Percentiles rank a stretch among this genome's conserved stretches.
Evolutionary conservation across 2,329 filamentous ascomycete species (phyloP).

Genomic region (Phyllosticta paracitricarpa): DNA sequence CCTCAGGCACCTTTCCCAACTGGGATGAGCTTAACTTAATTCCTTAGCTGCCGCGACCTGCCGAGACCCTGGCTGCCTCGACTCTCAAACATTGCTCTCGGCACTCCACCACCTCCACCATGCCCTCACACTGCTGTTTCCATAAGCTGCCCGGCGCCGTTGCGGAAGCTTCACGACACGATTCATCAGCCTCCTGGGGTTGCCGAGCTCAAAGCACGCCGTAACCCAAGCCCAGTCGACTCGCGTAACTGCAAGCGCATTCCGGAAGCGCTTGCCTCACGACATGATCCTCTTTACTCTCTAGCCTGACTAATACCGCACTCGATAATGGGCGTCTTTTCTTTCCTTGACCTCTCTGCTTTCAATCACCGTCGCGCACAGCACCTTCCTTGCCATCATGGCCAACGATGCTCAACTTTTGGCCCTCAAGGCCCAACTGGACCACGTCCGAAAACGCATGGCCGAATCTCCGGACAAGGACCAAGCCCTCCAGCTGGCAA

Average conservation of each 20-base stretch:
- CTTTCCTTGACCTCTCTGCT: not conserved
- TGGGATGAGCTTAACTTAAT: not conserved
- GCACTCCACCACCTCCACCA: not conserved
- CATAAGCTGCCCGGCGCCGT: not conserved
- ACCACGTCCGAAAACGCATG: conserved; percentile 33
- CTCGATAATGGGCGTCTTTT: not conserved
- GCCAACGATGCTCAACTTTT: not conserved
- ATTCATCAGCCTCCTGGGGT: not conserved
- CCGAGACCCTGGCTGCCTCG: not conserved
- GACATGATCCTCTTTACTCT: not conserved
- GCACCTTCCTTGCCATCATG: not conserved
- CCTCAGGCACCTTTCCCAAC: not conserved
- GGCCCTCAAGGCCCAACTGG: conserved; percentile 1
- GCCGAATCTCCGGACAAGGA: conserved; percentile 42
- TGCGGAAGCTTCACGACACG: not conserved
- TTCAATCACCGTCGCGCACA: not conserved
- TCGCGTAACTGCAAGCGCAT: not conserved
- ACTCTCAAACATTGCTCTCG: not conserved
- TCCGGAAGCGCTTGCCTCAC: not conserved
- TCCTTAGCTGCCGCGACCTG: not conserved
- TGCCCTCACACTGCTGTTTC: not conserved
- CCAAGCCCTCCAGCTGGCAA: conserved; percentile 64
- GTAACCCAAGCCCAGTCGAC: not conserved
- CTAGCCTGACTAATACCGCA: not conserved
- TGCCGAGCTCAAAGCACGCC: not conserved